These are phyloP conservation scores for Parastagonospora nodorum DNA, from an alignment of 2,329 filamentous ascomycete genomes.

Conservation along the genomic window DNA sequence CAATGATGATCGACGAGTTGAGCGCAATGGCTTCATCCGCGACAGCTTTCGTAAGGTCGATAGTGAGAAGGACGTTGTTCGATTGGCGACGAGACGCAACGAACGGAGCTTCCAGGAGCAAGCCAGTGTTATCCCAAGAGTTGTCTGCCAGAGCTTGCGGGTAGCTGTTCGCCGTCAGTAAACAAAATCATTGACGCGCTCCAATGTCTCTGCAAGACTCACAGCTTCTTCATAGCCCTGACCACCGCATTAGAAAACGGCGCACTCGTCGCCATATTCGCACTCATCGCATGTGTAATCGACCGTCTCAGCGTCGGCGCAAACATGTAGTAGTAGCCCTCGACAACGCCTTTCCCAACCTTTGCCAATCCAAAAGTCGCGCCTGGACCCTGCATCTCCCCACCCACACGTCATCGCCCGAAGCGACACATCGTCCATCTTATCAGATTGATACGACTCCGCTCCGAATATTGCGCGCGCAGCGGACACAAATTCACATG, in stretches of 20 bases:
- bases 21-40: constrained; percentile 85
- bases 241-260: constrained; percentile 74
- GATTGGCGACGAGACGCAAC: constrained; percentile 60
- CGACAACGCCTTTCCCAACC: constrained; percentile 1
- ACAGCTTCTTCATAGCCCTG: constrained; percentile 79
- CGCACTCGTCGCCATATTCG: constrained; percentile 50
- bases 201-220: constrained; percentile 43
- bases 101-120: constrained; percentile 72
- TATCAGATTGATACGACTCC: constrained; percentile 45
- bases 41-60: constrained; percentile 88
- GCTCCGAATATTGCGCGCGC: constrained; percentile 18
- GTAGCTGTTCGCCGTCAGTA: constrained; percentile 63
- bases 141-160: constrained; percentile 87
- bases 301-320: constrained; percentile 39
- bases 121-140: constrained; percentile 94
- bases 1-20: constrained; percentile 78
- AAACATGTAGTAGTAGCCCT: constrained; percentile 33
- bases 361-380: background rate
- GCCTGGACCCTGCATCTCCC: constrained; percentile 14
- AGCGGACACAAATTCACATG: constrained; percentile 19
- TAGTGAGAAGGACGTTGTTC: constrained; percentile 78
- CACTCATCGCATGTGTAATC: constrained; percentile 45
- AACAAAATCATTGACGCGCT: background rate
- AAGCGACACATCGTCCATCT: constrained; percentile 16
- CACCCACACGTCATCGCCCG: constrained; percentile 21